Evolutionary conservation across 2,329 filamentous ascomycete species (phyloP), one percentile per base, ranked within the genome.

Genomic region (Westerdykella ornata): DNA sequence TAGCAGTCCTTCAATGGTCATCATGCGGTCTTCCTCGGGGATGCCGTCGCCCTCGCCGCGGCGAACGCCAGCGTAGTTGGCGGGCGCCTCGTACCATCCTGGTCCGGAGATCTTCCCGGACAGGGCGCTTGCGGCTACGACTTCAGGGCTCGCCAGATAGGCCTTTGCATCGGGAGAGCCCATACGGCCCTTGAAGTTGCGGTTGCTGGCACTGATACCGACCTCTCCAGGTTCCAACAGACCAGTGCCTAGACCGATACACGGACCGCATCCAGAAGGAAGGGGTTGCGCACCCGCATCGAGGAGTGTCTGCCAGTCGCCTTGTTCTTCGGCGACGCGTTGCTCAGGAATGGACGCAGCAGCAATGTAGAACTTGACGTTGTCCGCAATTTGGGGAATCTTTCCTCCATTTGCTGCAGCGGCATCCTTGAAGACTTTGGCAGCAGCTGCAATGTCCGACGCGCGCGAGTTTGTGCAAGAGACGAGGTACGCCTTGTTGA

Each of bases 101-200:
- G 90, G 85, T 0, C 88, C 85, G 8, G 80, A 71, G 28, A 89
- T 88, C 46, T 75, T 76, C 11, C 85, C 85, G 13, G 72, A 71
- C 35, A 96, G 68, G 2, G 90, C 90, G 55, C 86, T 94, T 6
- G 92, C 89, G 3, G 90, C 90, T 1, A 97, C 90, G 2, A 95
- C 82, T 58, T 96, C 89, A 1, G 92, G 89, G 51, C 84, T 90
- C 5, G 83, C 85, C 1, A 96, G 80, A 62, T 95, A 96, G 0
- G 88, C 87, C 57, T 88, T 81, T 0, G 88, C 85, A 4, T 85
- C 79, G 2, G 77, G 80, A 12, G 77, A 82, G 3, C 89, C 89
- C 85, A 96, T 94, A 2, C 89, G 80, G 0, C 88, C 89, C 66
- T 89, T 88, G 73, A 89, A 96, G 65, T 95, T 95, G 9, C 89